Evolutionary conservation across 768 basidiomycete species (phyloP), one percentile per base, ranked within the genome.

Genomic region (Tulasnella sp.): DNA sequence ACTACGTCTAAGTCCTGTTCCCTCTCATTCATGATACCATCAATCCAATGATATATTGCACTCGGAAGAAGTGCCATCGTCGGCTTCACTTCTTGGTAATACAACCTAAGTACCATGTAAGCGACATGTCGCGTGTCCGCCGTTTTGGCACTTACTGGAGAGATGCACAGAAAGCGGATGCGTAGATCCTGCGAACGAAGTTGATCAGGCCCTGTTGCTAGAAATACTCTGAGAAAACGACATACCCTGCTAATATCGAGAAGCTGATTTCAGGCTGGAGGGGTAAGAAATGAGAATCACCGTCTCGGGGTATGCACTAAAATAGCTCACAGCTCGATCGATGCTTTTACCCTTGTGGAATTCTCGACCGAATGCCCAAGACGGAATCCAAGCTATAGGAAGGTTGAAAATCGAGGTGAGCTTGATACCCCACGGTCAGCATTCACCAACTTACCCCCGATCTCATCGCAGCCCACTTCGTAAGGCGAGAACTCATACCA

Each of bases 401-500:
- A 62, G 63, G 19, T 11, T 7, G 37, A 39, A 14, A 63, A 69
- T 39, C 14, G 3, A 16, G 2, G 66, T 44, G 1, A 69, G 47
- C 11, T 44, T 19, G 9, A 34, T 26, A 9, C 39, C 16, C 8
- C 12, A 17, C 2, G 72, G 36, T 74, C 32, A 64, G 71, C 69
- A 65, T 35, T 16, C 3, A 17, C 52, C 3, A 7, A 39, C 77
- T 42, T 34, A 77, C 75, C 75, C n/a, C 77, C 74, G 32, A 75
- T 69, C 72, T 76, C 76, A 67, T 75, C 75, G 37, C 74, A 75
- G 41, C 74, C 77, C 11, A 76, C 71, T 71, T 79, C 80, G 67
- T 76, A 79, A 22, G 77, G 78, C 5, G 78, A 78, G 39, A 77
- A 74, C 65, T 80, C 80, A 71, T 78, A 79, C 79, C 79, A 80